Base-by-base conservation (phyloP, 225 moss, liverwort and hornwort species). In the Straminergon stramineum region DNA sequence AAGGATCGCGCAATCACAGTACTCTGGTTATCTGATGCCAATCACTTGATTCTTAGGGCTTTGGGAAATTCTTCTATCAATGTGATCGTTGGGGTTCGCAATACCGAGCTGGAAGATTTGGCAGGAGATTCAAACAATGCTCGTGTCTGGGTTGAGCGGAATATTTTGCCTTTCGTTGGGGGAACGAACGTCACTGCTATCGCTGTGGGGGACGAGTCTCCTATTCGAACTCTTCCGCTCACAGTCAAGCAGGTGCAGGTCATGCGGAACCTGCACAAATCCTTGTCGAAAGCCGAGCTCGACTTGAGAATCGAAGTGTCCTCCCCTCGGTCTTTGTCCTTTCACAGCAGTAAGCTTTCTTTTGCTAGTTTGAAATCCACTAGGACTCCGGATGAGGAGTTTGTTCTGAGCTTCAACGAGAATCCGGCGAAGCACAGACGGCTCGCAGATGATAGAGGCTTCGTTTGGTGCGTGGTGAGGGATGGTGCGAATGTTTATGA, bases 401-500 rank as follows among this genome's bases (percentile, higher is more conserved):
- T 88, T 79, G 55, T 85, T 37, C 41, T 78, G 37, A 71, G 80
- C 37, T 37, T 92, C 41, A 75, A 88, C 60, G 82, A 90, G 82
- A 53, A 74, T 80, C 71, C 60, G 67, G 74, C 85, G 71, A 89
- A 90, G 70, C 94, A 65, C 83, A 90, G 94, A 79, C 91, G 92
- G 34, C 93, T 94, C 70, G 43, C 81, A 27, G 93, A 94, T 69
- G n/a, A 89, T 22, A 90, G 86, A 34, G 93, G 94, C 48, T 94
- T 89, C 80, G 90, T 93, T 55, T 94, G 94, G 94, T 94, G 94
- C 73, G 81, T 94, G 82, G 92, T 85, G 43, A 91, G 65, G 55
- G 14, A 57, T 61, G 73, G 63, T 77, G 87, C 93, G 32, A 58
- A 94, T 61, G 94, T 94, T 22, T 81, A 92, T 60, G 92, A 63